Percentiles rank a stretch among this genome's conserved stretches.
These are phyloP conservation scores for Aphanomyces invadans DNA, from an alignment of 352 stramenopile genomes.

Conservation along the genomic window DNA sequence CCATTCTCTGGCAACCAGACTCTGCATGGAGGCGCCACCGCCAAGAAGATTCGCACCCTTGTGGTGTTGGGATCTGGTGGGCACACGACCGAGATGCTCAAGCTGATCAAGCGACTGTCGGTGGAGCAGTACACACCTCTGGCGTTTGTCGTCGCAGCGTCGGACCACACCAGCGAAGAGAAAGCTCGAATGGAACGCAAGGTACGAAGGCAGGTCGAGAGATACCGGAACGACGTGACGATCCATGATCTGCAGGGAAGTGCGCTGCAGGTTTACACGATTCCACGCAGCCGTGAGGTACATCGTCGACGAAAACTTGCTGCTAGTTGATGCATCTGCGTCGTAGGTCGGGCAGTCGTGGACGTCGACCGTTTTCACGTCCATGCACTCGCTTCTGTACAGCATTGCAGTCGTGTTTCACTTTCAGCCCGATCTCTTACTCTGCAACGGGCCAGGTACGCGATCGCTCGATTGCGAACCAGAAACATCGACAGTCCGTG, in stretches of 20 bases:
- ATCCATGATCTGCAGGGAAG: too few relatives aligned
- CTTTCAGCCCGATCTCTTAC: constrained; percentile 77
- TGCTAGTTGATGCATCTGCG: too few relatives aligned
- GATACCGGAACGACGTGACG: too few relatives aligned
- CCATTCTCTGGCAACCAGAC: not conserved
- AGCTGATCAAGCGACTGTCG: constrained; percentile 83
- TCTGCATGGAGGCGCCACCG: not conserved
- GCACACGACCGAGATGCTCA: constrained; percentile 94
- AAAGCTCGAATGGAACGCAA: constrained; percentile 70
- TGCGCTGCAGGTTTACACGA: constrained; percentile 55
- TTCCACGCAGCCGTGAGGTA: constrained; percentile 89
- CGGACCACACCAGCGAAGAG: constrained; percentile 84
- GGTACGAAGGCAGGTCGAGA: constrained; percentile 25
- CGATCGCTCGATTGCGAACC: too few relatives aligned
- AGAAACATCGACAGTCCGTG: too few relatives aligned
- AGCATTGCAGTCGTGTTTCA: constrained; percentile 68
- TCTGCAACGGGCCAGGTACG: constrained; percentile 92
- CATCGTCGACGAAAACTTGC: not conserved
- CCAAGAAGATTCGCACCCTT: constrained; percentile 42
- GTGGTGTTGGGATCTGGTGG: constrained; percentile 82
- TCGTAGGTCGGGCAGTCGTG: constrained; percentile 89
- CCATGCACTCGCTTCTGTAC: constrained; percentile 62
- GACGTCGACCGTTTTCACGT: constrained; percentile 82
- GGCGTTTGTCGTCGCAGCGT: constrained; percentile 84
- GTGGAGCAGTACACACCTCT: constrained; percentile 74